Evolutionary conservation across 2,329 filamentous ascomycete genomes (phyloP), one percentile per base, ranked within the genome.

Genomic region (Ambrosiella cleistominuta): DNA sequence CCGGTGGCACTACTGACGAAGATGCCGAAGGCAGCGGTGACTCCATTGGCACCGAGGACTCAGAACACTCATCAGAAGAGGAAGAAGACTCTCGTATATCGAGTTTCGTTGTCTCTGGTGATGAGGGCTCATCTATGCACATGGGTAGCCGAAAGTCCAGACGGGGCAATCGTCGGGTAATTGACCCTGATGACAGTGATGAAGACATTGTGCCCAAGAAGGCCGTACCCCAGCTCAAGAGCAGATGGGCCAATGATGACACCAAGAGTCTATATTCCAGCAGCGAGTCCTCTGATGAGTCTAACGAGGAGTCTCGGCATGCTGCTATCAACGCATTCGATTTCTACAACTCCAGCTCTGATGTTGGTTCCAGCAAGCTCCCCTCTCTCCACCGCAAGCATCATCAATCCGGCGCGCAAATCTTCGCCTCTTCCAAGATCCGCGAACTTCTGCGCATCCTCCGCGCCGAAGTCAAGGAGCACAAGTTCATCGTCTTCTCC

Each of bases 401-500:
- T 4, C 62, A 66, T 1, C 27, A 27, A 27, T 66, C 65, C 8
- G 64, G 64, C 8, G 65, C 37, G 65, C 66, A 0, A 36, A 74
- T 85, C 39, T 73, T 80, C 35, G 78, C 82, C 1, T 98, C 93
- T 0, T 91, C 93, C 64, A 98, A 98, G 73, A 94, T 98, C 65
- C 83, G 85, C 50, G 83, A 93, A 64, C 77, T 97, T 17, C 79
- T 95, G 66, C 76, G 81, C 61, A 86, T 98, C 56, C 79, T 98
- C 7, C 79, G 82, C 62, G 80, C 80, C 50, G 93, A 98, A 69
- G 82, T 83, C 0, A 73, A 77, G 1, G 76, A 88, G 61, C 88
- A 95, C 76, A 98, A 98, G 68, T 95, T 95, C 67, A 98, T 98
- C 65, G 89, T 98, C 62, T 98, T 98, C 71, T 95, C 89, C 1